These are phyloP conservation scores for Amanita rubescens DNA, from an alignment of 768 basidiomycete species.

Conservation along the genomic window DNA sequence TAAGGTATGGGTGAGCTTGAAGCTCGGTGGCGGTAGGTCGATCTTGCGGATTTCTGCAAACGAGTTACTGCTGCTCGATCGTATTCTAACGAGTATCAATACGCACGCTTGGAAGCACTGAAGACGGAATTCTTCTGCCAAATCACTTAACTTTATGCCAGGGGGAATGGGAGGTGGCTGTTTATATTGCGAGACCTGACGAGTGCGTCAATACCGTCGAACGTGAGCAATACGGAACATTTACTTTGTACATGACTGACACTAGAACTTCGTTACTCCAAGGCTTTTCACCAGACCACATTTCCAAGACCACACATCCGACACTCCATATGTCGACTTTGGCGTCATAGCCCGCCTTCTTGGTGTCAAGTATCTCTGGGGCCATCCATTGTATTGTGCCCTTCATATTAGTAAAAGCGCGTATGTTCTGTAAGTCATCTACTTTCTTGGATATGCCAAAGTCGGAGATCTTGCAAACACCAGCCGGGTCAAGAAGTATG, in stretches of 20 bases:
- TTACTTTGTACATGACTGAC: conserved; percentile 77
- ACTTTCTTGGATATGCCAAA: conserved; percentile 95
- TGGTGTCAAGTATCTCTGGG: conserved; percentile 70
- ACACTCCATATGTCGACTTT: conserved; percentile 97
- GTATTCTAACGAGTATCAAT: not conserved
- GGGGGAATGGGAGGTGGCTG: conserved; percentile 71
- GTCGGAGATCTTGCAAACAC: conserved; percentile 90
- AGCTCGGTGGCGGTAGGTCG: conserved; percentile 64
- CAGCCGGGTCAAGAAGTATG: conserved; percentile 80
- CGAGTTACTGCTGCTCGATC: not conserved
- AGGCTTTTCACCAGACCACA: conserved; percentile 90
- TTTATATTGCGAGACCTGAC: conserved; percentile 59
- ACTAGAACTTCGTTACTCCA: conserved; percentile 73
- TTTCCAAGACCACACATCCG: conserved; percentile 89
- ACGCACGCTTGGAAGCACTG: conserved; percentile 73
- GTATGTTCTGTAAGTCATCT: conserved; percentile 51
- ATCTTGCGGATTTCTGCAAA: conserved; percentile 53
- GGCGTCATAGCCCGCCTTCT: conserved; percentile 75
- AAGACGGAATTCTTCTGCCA: conserved; percentile 65
- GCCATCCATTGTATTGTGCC: conserved; percentile 98
- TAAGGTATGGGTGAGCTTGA: conserved; percentile 56
- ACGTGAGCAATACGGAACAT: conserved; percentile 10
- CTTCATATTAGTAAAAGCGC: conserved; percentile 71
- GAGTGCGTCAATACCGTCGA: not conserved
- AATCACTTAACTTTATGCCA: conserved; percentile 50